Conservation (phyloP, 2,329 filamentous ascomycete genomes). For the Aspergillus brasiliensis region DNA sequence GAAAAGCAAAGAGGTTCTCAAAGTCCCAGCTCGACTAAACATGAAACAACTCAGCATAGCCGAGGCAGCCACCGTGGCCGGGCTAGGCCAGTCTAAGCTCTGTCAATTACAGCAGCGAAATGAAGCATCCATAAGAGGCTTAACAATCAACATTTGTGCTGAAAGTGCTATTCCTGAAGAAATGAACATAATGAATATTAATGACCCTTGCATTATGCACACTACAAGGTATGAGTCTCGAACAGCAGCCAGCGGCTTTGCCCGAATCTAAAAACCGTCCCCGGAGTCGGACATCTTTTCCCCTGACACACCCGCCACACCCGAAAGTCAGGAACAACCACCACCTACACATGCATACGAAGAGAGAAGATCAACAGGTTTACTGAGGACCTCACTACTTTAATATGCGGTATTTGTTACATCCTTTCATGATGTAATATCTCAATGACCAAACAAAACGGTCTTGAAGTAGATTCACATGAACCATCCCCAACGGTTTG, state of each 20-base stretch:
- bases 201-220: neutral
- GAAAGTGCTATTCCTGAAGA: too few relatives aligned
- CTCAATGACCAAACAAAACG: neutral
- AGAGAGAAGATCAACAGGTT: neutral
- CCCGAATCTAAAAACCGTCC: too few relatives aligned
- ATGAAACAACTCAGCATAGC: constrained; percentile 1
- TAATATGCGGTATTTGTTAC: neutral
- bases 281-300: too few relatives aligned
- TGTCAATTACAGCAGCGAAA: neutral
- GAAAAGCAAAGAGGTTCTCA: neutral
- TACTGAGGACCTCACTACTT: neutral
- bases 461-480: neutral
- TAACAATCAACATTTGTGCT: neutral
- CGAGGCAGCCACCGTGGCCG: neutral
- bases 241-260: too few relatives aligned
- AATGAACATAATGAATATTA: neutral
- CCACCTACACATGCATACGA: neutral
- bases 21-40: neutral
- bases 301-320: neutral
- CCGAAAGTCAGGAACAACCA: neutral
- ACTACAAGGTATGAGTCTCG: too few relatives aligned
- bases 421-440: neutral
- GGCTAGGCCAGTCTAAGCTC: neutral
- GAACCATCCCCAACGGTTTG: neutral
- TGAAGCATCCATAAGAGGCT: neutral